Conservation (phyloP, 2,329 filamentous ascomycete species). For the Colletotrichum cordylinicola region DNA sequence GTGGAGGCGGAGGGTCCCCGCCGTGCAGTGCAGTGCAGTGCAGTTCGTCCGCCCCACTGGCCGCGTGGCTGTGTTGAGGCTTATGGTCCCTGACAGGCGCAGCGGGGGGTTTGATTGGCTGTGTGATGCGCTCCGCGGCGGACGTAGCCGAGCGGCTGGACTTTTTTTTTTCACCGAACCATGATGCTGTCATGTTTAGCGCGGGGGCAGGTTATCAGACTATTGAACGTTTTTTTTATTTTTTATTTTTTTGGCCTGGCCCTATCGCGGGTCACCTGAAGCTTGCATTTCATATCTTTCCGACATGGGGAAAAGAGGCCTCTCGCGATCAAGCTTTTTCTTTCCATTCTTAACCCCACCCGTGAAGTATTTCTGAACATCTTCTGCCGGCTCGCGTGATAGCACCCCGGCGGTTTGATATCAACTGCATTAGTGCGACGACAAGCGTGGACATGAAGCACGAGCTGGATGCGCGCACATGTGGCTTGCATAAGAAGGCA, state of each 20-base stretch:
- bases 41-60: background rate
- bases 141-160: conserved; percentile 12
- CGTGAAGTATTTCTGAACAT: background rate
- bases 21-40: background rate
- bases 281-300: background rate
- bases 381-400: background rate
- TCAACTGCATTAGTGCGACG: background rate
- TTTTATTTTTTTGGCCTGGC: background rate
- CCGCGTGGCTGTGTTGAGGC: conserved; percentile 11
- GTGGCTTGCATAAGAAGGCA: background rate
- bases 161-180: background rate
- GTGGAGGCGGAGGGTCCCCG: background rate
- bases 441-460: background rate
- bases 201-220: background rate
- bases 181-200: background rate
- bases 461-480: background rate
- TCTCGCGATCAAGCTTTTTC: background rate
- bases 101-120: background rate
- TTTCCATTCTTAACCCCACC: rapidly evolving
- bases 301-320: background rate
- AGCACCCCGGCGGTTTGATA: rapidly evolving
- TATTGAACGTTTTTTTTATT: background rate
- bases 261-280: background rate
- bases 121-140: background rate
- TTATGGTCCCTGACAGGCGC: background rate